Conservation (phyloP, 208 protist species). For the Leishmania braziliensis region DNA sequence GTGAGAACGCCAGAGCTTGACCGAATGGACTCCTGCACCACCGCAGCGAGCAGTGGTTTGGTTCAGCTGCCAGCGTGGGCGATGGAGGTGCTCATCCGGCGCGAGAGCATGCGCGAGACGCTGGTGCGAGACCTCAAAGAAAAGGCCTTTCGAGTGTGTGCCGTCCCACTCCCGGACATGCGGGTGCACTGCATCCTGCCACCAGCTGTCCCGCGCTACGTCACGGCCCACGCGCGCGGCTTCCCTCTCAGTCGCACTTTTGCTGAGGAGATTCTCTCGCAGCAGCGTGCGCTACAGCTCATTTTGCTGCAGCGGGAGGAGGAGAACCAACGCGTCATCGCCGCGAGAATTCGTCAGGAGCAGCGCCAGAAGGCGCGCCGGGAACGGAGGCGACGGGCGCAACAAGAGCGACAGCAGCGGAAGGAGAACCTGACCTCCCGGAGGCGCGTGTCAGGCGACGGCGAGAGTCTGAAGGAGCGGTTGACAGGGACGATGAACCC, state of each 20-base stretch:
- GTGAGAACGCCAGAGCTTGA: slow-evolving; percentile 21
- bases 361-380: slow-evolving; percentile 27
- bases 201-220: slow-evolving; percentile 53
- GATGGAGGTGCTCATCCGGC: slow-evolving; percentile 42
- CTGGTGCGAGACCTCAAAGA: slow-evolving; percentile 57
- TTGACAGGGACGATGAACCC: slow-evolving; percentile 22
- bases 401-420: slow-evolving; percentile 2
- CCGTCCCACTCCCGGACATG: slow-evolving; percentile 68
- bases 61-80: slow-evolving; percentile 32
- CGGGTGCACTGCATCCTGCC: slow-evolving; percentile 74
- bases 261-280: slow-evolving; percentile 65
- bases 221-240: slow-evolving; percentile 57
- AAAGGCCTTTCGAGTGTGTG: slow-evolving; percentile 42
- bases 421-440: neutral
- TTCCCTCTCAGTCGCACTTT: slow-evolving; percentile 57
- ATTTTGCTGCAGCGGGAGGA: slow-evolving; percentile 44
- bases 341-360: slow-evolving; percentile 18
- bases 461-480: neutral
- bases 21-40: slow-evolving; percentile 12
- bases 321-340: slow-evolving; percentile 31
- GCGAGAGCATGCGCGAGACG: slow-evolving; percentile 62
- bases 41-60: neutral
- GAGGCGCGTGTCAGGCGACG: slow-evolving; percentile 7
- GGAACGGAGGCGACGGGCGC: slow-evolving; percentile 5
- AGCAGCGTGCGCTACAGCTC: slow-evolving; percentile 54